Evolutionary conservation across 2,329 filamentous ascomycete species (phyloP).

Genomic region (Pezicula neosporulosa): DNA sequence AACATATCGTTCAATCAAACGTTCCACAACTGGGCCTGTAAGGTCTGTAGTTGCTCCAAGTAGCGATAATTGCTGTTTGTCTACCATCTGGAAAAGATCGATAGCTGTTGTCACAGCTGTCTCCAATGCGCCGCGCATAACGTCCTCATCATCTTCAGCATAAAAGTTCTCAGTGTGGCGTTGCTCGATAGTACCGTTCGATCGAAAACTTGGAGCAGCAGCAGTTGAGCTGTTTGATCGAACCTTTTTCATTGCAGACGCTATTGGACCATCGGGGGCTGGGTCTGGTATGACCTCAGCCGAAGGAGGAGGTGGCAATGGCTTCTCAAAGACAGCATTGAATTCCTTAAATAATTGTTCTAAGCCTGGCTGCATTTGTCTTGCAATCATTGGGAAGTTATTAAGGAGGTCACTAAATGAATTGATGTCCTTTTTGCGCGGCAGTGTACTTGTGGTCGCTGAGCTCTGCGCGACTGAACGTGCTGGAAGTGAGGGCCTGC

Average conservation of each 20-base stretch:
- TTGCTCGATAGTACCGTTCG: constrained; percentile 32
- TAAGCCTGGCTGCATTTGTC: constrained; percentile 90
- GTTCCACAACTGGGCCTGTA: constrained; percentile 87
- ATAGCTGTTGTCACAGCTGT: constrained; percentile 91
- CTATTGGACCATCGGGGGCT: constrained; percentile 51
- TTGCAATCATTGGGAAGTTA: constrained; percentile 90
- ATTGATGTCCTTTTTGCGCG: constrained; percentile 85
- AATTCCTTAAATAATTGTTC: constrained; percentile 91
- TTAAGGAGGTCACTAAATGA: constrained; percentile 87
- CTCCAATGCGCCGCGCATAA: constrained; percentile 85
- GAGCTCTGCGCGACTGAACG: constrained; percentile 10
- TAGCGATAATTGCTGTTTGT: constrained; percentile 90
- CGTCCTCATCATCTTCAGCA: constrained; percentile 85
- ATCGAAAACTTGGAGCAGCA: constrained; percentile 22
- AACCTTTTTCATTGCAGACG: constrained; percentile 50
- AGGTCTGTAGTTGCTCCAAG: constrained; percentile 90
- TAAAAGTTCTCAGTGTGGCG: constrained; percentile 59
- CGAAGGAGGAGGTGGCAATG: constrained; percentile 71
- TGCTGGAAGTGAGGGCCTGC: constrained; percentile 18
- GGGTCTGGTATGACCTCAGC: constrained; percentile 57
- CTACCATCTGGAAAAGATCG: constrained; percentile 91
- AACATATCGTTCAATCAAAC: constrained; percentile 91
- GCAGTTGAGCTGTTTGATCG: constrained; percentile 45
- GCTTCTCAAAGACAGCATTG: constrained; percentile 77
- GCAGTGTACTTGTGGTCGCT: constrained; percentile 33